Evolutionary conservation across 129 eudicot genomes (phyloP).

Genomic region (Tagetes patula): DNA sequence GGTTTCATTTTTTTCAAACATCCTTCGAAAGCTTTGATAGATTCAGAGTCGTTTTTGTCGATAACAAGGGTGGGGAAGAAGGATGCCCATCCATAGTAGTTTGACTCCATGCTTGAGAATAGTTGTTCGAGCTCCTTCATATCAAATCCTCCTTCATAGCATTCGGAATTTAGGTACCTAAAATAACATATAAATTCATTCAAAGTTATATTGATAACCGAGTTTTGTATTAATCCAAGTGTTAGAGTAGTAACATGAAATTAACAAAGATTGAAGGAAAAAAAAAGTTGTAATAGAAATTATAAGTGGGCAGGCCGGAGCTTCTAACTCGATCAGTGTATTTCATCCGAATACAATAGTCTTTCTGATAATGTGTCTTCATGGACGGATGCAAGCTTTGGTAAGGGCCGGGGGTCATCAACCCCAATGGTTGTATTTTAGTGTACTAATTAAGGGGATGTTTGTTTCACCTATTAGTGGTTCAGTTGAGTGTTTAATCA

Average conservation of each 20-base stretch:
- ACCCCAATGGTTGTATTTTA: background rate
- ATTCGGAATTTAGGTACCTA: slow-evolving; percentile 70
- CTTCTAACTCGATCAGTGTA: no score
- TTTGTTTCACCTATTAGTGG: no score
- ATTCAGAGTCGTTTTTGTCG: slow-evolving; percentile 50
- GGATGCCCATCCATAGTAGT: slow-evolving; percentile 61
- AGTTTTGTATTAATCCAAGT: no score
- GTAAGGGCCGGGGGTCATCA: no score
- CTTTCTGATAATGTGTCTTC: no score
- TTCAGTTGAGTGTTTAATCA: no score
- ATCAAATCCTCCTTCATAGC: slow-evolving; percentile 89
- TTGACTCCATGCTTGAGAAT: slow-evolving; percentile 64
- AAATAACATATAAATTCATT: background rate
- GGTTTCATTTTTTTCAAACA: slow-evolving; percentile 61
- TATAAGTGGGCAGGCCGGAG: no score
- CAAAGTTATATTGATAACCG: background rate
- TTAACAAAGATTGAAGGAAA: no score
- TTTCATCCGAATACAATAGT: no score
- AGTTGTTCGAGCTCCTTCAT: slow-evolving; percentile 57
- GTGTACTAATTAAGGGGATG: background rate
- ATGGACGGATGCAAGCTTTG: no score
- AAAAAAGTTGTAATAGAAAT: no score
- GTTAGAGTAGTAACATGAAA: no score
- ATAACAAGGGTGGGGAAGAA: slow-evolving; percentile 55
- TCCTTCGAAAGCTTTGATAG: slow-evolving; percentile 33